Conservation (phyloP, 306 rosid species). For the Sicyos edulis region DNA sequence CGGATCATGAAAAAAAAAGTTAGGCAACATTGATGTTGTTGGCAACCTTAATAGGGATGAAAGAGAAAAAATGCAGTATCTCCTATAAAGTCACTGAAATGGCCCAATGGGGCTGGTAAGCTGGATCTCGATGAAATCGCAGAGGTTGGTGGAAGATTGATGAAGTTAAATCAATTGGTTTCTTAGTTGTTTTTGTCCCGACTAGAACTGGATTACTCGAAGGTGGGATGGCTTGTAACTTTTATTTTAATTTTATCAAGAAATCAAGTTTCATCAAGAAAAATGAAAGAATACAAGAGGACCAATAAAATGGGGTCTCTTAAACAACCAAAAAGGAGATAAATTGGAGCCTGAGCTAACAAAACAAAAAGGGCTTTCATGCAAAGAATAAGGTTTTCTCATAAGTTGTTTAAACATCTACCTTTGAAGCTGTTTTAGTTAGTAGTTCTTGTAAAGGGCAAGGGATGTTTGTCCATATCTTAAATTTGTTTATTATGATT, state of each 20-base stretch:
- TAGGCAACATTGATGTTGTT: background rate
- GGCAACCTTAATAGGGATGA: background rate
- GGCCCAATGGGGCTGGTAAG: background rate
- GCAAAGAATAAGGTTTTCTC: background rate
- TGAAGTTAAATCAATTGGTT: background rate
- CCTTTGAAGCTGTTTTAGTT: background rate
- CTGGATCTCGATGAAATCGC: background rate
- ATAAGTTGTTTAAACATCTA: background rate
- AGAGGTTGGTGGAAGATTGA: background rate
- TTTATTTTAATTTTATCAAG: background rate
- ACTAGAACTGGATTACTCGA: background rate
- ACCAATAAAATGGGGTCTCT: background rate
- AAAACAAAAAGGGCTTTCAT: background rate
- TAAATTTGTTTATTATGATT: background rate
- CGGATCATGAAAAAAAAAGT: too few species aligned
- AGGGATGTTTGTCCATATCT: background rate
- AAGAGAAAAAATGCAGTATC: background rate
- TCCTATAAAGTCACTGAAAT: background rate
- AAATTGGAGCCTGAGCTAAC: background rate
- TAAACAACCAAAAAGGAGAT: background rate
- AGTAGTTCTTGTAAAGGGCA: background rate
- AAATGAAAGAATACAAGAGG: background rate
- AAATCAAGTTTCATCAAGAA: background rate
- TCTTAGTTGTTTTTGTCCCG: background rate
- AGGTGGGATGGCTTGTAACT: background rate